Conservation (phyloP, 257 asterid species). For the Schizonepeta tenuifolia region DNA sequence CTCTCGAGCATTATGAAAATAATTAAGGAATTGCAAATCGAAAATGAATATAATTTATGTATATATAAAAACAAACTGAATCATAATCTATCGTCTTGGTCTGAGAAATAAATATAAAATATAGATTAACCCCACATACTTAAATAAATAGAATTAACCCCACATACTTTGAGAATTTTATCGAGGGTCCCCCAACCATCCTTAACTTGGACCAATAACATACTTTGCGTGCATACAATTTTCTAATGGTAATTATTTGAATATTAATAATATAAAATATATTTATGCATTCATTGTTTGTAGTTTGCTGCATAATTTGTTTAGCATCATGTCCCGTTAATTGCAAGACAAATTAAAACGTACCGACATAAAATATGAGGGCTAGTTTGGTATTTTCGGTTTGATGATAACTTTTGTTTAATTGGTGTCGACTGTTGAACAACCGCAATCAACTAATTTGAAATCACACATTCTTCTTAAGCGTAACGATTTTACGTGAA, state of each 20-base stretch:
- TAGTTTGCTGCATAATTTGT: background rate
- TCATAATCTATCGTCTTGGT: background rate
- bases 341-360: background rate
- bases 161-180: background rate
- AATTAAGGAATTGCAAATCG: background rate
- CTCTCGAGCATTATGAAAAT: background rate
- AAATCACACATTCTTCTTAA: background rate
- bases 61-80: background rate
- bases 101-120: too few relatives aligned
- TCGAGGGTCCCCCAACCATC: conserved; percentile 15
- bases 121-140: background rate
- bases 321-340: background rate
- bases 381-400: conserved; percentile 3
- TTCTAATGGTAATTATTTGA: background rate
- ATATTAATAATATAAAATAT: background rate
- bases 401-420: background rate
- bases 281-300: background rate
- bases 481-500: background rate
- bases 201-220: conserved; percentile 26
- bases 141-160: too few relatives aligned
- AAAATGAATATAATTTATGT: background rate
- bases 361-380: background rate
- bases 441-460: conserved; percentile 31
- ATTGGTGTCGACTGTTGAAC: conserved; percentile 24
- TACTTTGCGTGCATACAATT: conserved; percentile 34